Base-by-base conservation (phyloP, 805 yeast species). In the Candida andamanensis region DNA sequence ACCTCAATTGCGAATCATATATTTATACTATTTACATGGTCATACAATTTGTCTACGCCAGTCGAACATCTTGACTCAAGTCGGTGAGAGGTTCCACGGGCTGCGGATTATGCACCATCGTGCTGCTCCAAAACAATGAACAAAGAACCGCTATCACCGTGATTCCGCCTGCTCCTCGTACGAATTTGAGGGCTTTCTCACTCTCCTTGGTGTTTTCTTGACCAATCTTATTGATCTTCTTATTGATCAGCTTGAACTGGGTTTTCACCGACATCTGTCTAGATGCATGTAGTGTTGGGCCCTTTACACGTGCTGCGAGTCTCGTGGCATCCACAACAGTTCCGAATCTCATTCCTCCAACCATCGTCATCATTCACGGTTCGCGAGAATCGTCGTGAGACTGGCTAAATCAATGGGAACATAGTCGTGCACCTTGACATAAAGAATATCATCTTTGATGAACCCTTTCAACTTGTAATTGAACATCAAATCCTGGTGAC, bases 371-470 rank as follows among this genome's bases (percentile, higher is more conserved):
- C n/a, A n/a, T n/a, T n/a, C n/a, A n/a, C n/a, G n/a, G n/a, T n/a
- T n/a, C n/a, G n/a, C n/a, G n/a, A n/a, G n/a, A n/a, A n/a, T n/a
- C n/a, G n/a, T n/a, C n/a, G n/a, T n/a, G n/a, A n/a, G n/a, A n/a
- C n/a, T n/a, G n/a, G n/a, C n/a, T n/a, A n/a, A n/a, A n/a, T n/a
- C n/a, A n/a, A n/a, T n/a, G n/a, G n/a, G n/a, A n/a, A n/a, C n/a
- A n/a, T n/a, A n/a, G n/a, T n/a, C n/a, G n/a, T n/a, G n/a, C n/a
- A n/a, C n/a, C n/a, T n/a, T n/a, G n/a, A n/a, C n/a, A n/a, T n/a
- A n/a, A 15, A 86, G 44, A 2, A 84, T 78, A 42, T 85, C 89
- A 27, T 78, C 78, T 21, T 71, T 70, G 5, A 84, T 65, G 40
- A 73, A 84, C 11, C 41, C 33, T 4, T 24, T 28, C 5, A 30